Evolutionary conservation across 225 moss, liverwort and hornwort genomes (phyloP), one percentile per base, ranked within the genome.

Genomic region (Asterella californica): DNA sequence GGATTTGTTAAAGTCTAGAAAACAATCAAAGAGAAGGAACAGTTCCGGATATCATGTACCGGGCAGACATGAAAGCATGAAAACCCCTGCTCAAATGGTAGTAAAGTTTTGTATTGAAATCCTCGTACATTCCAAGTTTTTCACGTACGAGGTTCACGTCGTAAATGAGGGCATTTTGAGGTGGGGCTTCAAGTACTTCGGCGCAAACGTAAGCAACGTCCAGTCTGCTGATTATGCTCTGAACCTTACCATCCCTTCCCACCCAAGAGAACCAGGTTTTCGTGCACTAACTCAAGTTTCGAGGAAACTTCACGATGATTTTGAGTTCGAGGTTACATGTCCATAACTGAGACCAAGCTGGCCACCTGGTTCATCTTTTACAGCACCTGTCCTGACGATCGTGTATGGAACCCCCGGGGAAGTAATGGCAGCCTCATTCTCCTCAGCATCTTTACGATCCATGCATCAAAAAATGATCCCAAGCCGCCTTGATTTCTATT

Each of bases 291-390:
- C 50, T 73, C 49, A 50, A 50, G 7, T 29, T 25, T 46, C 15
- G n/a, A 74, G 72, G 49, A 18, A 80, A 37, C 30, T 27, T 45
- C 29, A 79, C 25, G 15, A 17, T 67, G 37, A 0, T 34, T 18
- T n/a, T 7, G 18, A 11, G 36, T 34, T 47, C 12, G 42, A 27
- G 72, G 4, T 47, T 71, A 96, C 96, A 94, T 96, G 96, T 79
- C 92, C 91, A 78, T 94, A 92, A 33, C 83, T 86, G 78, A 94
- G 90, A 54, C 96, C 96, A 59, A 88, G 87, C 65, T 88, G 87
- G 79, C 94, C 96, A 70, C 94, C 96, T 46, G 90, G 93, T 83
- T 92, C 96, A 78, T 97, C 91, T 49, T 91, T 91, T 76, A 97
- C 87, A 63, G 83, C 80, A 54, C 94, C 94, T 66, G 94, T 88